Conservation (phyloP, 495 filamentous ascomycete species). For the Penicillium subrubescens region DNA sequence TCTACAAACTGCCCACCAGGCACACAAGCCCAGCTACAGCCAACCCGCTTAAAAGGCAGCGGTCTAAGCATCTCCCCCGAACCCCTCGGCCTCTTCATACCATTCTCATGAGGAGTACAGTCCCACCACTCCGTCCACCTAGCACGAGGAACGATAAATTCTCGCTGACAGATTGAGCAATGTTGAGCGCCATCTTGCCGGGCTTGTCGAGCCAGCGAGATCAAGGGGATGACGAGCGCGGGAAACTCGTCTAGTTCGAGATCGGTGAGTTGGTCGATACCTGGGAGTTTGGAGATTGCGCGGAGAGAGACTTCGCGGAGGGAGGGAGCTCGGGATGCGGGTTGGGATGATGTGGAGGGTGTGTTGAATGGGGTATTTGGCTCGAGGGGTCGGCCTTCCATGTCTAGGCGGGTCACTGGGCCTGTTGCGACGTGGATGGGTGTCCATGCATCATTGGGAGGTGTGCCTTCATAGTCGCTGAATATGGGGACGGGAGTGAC, state of each 20-base stretch:
- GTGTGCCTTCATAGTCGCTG: slow-evolving; percentile 31
- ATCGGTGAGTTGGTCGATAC: slow-evolving; percentile 48
- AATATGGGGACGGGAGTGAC: slow-evolving; percentile 14
- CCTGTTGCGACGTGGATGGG: slow-evolving; percentile 49
- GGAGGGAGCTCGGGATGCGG: slow-evolving; percentile 44
- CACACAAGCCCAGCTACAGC: slow-evolving; percentile 69
- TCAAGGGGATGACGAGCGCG: slow-evolving; percentile 37
- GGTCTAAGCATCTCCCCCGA: slow-evolving; percentile 42
- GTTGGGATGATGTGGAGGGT: neutral
- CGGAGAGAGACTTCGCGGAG: slow-evolving; percentile 62
- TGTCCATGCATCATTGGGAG: slow-evolving; percentile 42
- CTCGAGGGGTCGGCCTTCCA: slow-evolving; percentile 42
- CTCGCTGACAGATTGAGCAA: slow-evolving; percentile 62
- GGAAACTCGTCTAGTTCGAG: slow-evolving; percentile 45
- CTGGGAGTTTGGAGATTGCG: slow-evolving; percentile 42
- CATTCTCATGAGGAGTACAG: slow-evolving; percentile 46
- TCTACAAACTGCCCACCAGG: slow-evolving; percentile 27
- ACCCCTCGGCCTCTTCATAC: slow-evolving; percentile 40
- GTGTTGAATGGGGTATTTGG: slow-evolving; percentile 3
- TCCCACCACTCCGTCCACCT: slow-evolving; percentile 81
- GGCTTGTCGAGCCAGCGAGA: slow-evolving; percentile 45
- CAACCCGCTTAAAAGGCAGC: slow-evolving; percentile 64
- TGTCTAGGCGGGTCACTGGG: slow-evolving; percentile 44
- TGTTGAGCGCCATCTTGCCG: slow-evolving; percentile 51
- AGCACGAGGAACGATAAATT: slow-evolving; percentile 60